Evolutionary conservation across 169 alveolate species (phyloP).

Genomic region (Hammondia hammondi): DNA sequence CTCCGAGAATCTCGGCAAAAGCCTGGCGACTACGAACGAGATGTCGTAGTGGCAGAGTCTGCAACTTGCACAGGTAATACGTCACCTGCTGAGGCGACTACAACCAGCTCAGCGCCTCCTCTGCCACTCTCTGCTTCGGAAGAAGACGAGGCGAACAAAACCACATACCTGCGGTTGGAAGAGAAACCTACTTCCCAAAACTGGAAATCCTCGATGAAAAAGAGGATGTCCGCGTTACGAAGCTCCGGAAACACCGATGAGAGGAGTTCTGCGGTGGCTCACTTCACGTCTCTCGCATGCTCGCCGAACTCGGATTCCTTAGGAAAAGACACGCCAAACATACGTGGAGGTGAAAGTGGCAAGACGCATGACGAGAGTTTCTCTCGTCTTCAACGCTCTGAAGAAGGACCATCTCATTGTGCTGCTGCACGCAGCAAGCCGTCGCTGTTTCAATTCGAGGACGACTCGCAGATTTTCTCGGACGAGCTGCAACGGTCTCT

Average conservation of each 20-base stretch:
- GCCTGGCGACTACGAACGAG: too few species aligned
- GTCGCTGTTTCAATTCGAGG: not conserved
- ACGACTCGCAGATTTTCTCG: not conserved
- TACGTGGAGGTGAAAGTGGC: not conserved
- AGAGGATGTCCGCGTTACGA: not conserved
- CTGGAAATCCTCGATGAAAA: not conserved
- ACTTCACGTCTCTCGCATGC: not conserved
- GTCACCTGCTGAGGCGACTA: not conserved
- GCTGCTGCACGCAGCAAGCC: not conserved
- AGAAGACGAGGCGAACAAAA: not conserved
- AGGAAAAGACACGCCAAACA: not conserved
- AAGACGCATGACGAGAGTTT: not conserved
- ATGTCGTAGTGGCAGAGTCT: too few species aligned
- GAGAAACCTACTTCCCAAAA: not conserved
- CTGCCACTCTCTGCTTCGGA: not conserved
- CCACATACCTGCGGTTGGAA: not conserved
- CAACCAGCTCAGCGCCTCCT: constrained; percentile 3
- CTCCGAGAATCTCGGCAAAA: too few species aligned
- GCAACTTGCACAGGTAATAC: too few species aligned
- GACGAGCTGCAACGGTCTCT: constrained; percentile 5
- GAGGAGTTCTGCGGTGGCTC: not conserved
- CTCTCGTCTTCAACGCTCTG: not conserved
- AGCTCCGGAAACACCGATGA: not conserved
- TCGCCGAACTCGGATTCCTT: not conserved
- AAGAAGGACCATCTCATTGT: not conserved